Evolutionary conservation across 2,329 filamentous ascomycete species (phyloP).

Genomic region (Elsinoe arachidis): DNA sequence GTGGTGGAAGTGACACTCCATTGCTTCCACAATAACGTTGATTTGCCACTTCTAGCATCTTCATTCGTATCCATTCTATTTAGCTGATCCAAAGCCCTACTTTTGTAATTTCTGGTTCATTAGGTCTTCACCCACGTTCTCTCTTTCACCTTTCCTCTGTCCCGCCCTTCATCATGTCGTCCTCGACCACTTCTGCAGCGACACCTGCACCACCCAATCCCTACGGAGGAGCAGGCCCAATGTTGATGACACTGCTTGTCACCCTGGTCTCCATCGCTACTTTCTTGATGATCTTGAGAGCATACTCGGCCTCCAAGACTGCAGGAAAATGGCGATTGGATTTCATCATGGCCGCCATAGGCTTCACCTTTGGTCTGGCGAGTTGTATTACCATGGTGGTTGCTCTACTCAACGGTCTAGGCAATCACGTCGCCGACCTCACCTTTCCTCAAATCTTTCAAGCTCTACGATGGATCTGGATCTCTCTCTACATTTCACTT

Average conservation of each 20-base stretch:
- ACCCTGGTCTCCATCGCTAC: not conserved
- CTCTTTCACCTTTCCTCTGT: not conserved
- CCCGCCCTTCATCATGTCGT: not conserved
- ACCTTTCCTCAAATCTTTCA: slow-evolving; percentile 9
- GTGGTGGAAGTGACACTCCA: not conserved
- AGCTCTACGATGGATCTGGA: not conserved
- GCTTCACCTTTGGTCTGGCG: not conserved
- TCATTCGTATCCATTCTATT: not conserved
- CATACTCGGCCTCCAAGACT: not conserved
- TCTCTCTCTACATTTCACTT: not conserved
- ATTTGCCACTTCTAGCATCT: not conserved
- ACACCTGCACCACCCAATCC: not conserved
- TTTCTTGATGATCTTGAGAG: not conserved
- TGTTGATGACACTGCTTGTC: not conserved
- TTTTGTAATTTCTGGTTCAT: not conserved
- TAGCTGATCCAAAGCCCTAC: not conserved
- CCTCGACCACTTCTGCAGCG: not conserved
- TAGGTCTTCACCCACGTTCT: not conserved
- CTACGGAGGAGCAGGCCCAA: not conserved
- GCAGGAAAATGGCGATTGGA: slow-evolving; percentile 8
- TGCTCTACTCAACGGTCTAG: not conserved
- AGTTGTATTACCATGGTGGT: not conserved
- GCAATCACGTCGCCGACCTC: slow-evolving; percentile 2
- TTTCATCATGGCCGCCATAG: slow-evolving; percentile 2
- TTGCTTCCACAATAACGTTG: not conserved